Conservation (phyloP, 768 basidiomycete species). For the Suillus paluster region DNA sequence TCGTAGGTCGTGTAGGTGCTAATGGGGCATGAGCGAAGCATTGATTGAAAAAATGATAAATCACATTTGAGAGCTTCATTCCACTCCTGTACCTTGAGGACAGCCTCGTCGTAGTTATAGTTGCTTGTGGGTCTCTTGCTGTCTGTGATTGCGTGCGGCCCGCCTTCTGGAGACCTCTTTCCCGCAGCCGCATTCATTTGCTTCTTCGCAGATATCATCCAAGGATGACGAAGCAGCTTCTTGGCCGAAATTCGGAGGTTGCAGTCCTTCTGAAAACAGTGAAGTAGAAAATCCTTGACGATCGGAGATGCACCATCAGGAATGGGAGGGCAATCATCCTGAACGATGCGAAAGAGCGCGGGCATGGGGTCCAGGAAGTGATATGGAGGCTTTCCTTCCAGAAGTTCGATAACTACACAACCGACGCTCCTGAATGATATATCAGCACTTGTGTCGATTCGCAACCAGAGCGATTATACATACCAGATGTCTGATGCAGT, state of each 20-base stretch:
- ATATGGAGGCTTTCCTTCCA: constrained; percentile 91
- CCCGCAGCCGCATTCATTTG: constrained; percentile 54
- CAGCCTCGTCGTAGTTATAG: constrained; percentile 92
- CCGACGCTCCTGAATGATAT: constrained; percentile 71
- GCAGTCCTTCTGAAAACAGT: constrained; percentile 98
- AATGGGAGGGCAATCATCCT: constrained; percentile 96
- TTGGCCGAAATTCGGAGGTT: constrained; percentile 94
- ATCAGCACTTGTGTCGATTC: constrained; percentile 8
- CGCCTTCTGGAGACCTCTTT: constrained; percentile 29
- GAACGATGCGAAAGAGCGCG: constrained; percentile 96
- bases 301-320: constrained; percentile 95
- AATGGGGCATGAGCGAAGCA: constrained; percentile 13
- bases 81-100: constrained; percentile 97
- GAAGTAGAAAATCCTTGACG: constrained; percentile 94
- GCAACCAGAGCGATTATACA: constrained; percentile 19
- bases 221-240: constrained; percentile 91
- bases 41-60: constrained; percentile 24
- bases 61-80: constrained; percentile 94
- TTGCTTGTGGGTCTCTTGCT: constrained; percentile 64
- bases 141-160: constrained; percentile 31
- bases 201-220: constrained; percentile 89
- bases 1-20: constrained; percentile 80
- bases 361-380: constrained; percentile 98
- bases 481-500: constrained; percentile 97
- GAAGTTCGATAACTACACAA: constrained; percentile 94